These are phyloP conservation scores for Canavalia gladiata DNA, from an alignment of 306 rosid genomes.

Conservation along the genomic window DNA sequence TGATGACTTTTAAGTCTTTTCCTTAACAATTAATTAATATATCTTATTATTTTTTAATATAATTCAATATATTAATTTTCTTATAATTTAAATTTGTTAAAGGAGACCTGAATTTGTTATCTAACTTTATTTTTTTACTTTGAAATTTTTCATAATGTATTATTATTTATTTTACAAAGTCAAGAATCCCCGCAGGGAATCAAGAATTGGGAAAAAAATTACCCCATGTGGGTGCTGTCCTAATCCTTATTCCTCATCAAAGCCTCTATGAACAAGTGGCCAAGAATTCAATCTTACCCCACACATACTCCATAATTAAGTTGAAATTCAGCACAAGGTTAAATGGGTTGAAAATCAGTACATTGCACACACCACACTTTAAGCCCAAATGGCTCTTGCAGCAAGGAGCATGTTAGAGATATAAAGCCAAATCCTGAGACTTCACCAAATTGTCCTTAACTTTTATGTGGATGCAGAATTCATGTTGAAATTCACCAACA, in stretches of 20 bases:
- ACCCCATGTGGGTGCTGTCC: background rate
- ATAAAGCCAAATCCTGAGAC: background rate
- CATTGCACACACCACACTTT: background rate
- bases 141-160: background rate
- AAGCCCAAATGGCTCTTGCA: too few relatives aligned
- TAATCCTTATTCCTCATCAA: background rate
- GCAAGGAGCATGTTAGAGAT: too few relatives aligned
- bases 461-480: background rate
- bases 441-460: background rate
- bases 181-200: background rate
- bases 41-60: background rate
- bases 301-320: background rate
- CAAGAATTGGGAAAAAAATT: background rate
- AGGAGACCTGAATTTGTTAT: background rate
- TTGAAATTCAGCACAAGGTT: background rate
- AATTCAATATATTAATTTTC: background rate
- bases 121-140: background rate
- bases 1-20: background rate
- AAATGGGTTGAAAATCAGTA: background rate
- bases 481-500: slow-evolving; percentile 15
- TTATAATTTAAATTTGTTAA: background rate
- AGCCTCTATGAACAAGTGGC: background rate
- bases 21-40: background rate
- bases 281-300: background rate
- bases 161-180: background rate